phyloP scores from a whole-genome alignment of 139 green algal species.

The Chlorella ohadii region DNA sequence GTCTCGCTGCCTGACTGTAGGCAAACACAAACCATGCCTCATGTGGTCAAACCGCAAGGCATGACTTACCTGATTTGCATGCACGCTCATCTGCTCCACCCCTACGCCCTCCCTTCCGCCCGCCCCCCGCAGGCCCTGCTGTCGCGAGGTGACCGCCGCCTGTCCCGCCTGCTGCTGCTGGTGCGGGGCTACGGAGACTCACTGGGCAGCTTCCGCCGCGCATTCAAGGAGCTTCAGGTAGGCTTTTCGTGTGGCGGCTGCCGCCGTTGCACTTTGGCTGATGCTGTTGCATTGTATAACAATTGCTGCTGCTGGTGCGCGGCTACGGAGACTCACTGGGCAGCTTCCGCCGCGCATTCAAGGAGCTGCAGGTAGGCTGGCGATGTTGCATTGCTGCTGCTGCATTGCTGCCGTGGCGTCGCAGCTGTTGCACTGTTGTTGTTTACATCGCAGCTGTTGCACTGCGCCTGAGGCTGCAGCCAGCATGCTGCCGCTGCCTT shows the following conservation, averaged over 20 bases:
- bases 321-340: slow-evolving; percentile 50
- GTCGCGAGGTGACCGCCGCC: slow-evolving; percentile 53
- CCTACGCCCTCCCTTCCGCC: too few relatives aligned
- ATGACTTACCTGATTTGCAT: too few relatives aligned
- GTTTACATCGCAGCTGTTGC: too few relatives aligned
- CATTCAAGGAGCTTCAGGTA: slow-evolving; percentile 54
- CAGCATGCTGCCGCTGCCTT: too few relatives aligned
- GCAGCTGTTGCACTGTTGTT: too few relatives aligned
- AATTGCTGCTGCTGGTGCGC: slow-evolving; percentile 44
- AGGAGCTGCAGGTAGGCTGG: slow-evolving; percentile 34
- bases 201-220: slow-evolving; percentile 50
- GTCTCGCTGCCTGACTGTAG: too few relatives aligned
- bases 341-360: slow-evolving; percentile 57
- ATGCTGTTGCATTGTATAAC: not conserved
- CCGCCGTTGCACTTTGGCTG: not conserved
- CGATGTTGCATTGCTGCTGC: not conserved
- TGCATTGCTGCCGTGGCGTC: too few relatives aligned
- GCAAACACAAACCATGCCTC: too few relatives aligned
- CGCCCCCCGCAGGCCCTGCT: slow-evolving; percentile 48
- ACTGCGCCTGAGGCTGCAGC: too few relatives aligned
- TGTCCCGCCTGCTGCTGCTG: slow-evolving; percentile 42
- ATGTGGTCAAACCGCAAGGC: too few relatives aligned
- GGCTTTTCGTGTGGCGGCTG: too few relatives aligned
- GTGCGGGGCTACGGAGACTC: slow-evolving; percentile 51
- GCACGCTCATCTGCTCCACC: too few relatives aligned